A percentile compares a stretch with the other conserved stretches of the same genome.
phyloP scores from a whole-genome alignment of 257 asterid genomes.

The Haberlea rhodopensis region DNA sequence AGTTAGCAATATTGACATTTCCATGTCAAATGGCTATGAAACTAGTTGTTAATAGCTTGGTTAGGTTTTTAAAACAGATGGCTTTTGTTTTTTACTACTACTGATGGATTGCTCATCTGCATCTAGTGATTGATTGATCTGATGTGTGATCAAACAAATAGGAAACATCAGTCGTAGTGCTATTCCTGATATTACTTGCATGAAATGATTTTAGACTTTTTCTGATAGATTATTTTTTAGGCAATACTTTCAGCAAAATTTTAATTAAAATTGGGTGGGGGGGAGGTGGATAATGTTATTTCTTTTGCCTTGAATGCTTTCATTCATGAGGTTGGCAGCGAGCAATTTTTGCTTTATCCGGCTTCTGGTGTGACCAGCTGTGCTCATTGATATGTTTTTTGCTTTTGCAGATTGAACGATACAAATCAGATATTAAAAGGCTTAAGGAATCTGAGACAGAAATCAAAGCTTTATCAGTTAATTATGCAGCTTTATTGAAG shows the following conservation, averaged over 20 bases:
- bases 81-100: background rate
- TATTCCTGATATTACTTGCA: background rate
- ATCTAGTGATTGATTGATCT: background rate
- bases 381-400: slow-evolving; percentile 9
- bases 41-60: background rate
- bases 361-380: background rate
- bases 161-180: background rate
- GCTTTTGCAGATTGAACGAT: slow-evolving; percentile 55
- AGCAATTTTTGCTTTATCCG: background rate
- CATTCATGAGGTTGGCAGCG: background rate
- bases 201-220: background rate
- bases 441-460: slow-evolving; percentile 95
- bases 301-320: background rate
- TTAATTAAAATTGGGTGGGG: background rate
- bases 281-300: background rate
- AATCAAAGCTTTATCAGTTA: slow-evolving; percentile 86
- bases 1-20: no score
- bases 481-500: slow-evolving; percentile 87
- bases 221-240: background rate
- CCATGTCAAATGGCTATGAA: background rate
- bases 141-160: background rate
- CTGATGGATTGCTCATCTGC: background rate
- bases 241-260: background rate
- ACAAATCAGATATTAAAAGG: slow-evolving; percentile 70
- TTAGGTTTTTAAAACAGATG: background rate